These are phyloP conservation scores for Alternaria infectoria DNA, from an alignment of 2,329 filamentous ascomycete genomes.

Conservation along the genomic window DNA sequence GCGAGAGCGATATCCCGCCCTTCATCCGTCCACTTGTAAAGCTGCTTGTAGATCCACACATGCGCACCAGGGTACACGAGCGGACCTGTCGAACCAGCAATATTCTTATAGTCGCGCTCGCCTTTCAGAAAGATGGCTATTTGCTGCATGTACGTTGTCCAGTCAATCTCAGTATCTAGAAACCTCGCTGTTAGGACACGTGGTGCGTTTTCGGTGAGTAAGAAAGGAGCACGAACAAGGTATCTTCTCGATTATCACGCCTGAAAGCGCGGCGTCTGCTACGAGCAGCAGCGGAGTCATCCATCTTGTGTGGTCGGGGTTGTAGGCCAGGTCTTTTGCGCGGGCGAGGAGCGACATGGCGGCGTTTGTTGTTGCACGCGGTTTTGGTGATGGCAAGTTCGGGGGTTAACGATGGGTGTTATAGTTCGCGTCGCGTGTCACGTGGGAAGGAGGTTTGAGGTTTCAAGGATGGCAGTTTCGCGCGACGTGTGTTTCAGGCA, in stretches of 20 bases:
- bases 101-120: conserved; percentile 85
- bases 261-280: conserved; percentile 74
- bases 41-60: conserved; percentile 83
- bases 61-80: conserved; percentile 94
- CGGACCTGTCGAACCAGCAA: conserved; percentile 87
- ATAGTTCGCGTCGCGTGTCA: conserved; percentile 29
- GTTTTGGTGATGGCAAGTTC: not conserved
- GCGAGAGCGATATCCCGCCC: conserved; percentile 78
- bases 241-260: conserved; percentile 77
- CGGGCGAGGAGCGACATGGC: conserved; percentile 48
- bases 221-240: conserved; percentile 68
- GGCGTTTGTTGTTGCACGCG: not conserved
- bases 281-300: conserved; percentile 71
- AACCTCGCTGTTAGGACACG: conserved; percentile 24
- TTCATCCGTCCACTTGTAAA: conserved; percentile 78
- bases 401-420: conserved; percentile 22
- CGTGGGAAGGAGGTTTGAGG: conserved; percentile 25
- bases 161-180: conserved; percentile 95
- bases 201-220: conserved; percentile 1
- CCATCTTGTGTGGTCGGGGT: conserved; percentile 65
- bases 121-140: conserved; percentile 78
- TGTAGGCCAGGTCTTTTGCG: conserved; percentile 52
- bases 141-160: conserved; percentile 96
- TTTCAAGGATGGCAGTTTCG: conserved; percentile 34
- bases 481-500: conserved; percentile 37